Evolutionary conservation across 83 land plant genomes (phyloP), one percentile per base, ranked within the genome.

Genomic region (Thuja plicata): DNA sequence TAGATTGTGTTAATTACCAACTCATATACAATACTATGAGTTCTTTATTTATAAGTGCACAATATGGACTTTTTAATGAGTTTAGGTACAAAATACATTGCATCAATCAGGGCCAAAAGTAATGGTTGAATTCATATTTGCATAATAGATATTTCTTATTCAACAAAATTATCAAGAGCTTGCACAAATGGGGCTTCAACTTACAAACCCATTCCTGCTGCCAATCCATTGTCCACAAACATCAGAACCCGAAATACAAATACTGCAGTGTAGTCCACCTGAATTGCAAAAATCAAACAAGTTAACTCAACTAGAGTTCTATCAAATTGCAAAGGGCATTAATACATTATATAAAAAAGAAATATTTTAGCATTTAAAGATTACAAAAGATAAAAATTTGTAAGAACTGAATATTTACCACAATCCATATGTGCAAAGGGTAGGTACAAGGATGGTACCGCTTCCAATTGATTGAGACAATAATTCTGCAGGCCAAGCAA

Each of bases 161-260:
- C 16, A 10, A 24, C 62, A 21, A 32, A 54, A 8, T 5, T 19
- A 87, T 54, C 27, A 70, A 55, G 30, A 45, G 35, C 57, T 46
- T 83, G 57, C 12, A 48, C 48, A n/a, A 55, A 11, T 83, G 54
- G 16, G 50, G 4, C 57, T 30, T 83, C n/a, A 35, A 86, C 98
- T 98, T 94, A 98, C 98, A 94, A 94, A 45, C 99, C 99, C 96
- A 98, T 94, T 90, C 97, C 97, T 89, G 99, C 92, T 88, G 99
- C 96, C 50, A 98, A 92, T 16, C 99, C 99, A 92, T 96, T 95
- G 92, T 98, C 99, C 45, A 98, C 91, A 73, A 98, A 98, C 99
- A 98, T 96, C 90, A 98, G 92, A 76, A 97, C 90, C 50, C 99
- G 97, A 89, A 98, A 98, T 54, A 95, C 87, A 88, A 98, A 98